Percentiles rank a stretch among this genome's conserved stretches.
Evolutionary conservation across 148 eudicot species (phyloP).

Genomic region (Vaccinium macrocarpon): DNA sequence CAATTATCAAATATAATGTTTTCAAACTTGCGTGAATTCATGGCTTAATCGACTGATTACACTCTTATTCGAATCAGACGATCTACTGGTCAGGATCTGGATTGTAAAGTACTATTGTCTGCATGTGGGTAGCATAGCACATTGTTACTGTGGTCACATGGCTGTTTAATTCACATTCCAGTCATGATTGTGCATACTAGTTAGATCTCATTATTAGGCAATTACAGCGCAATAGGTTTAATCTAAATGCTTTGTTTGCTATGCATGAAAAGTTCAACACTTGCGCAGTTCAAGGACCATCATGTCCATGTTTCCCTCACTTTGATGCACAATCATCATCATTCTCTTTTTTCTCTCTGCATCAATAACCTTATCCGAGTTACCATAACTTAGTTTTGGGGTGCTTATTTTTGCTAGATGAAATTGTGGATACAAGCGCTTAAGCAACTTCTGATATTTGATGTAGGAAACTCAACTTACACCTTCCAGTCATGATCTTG

Average conservation of each 20-base stretch:
- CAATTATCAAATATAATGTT: no score
- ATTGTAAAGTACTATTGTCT: background rate
- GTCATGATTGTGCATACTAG: background rate
- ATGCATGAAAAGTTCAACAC: background rate
- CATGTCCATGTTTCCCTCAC: background rate
- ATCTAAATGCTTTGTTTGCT: background rate
- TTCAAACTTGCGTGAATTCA: no score
- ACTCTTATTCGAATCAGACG: no score
- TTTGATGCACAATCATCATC: background rate
- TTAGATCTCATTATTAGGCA: background rate
- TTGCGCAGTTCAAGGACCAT: background rate
- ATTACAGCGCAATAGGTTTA: background rate
- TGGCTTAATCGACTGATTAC: no score
- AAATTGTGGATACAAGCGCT: background rate
- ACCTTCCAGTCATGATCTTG: no score
- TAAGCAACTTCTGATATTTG: conserved; percentile 7
- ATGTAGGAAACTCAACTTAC: conserved; percentile 93
- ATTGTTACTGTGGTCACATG: background rate
- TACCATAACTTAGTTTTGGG: background rate
- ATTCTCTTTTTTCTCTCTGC: background rate
- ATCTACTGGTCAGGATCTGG: no score
- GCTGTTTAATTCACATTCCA: background rate
- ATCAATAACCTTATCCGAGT: background rate
- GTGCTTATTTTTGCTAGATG: no score
- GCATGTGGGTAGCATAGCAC: background rate